Conservation (phyloP, 2,329 filamentous ascomycete species). For the Chaetomiaceae sp. region DNA sequence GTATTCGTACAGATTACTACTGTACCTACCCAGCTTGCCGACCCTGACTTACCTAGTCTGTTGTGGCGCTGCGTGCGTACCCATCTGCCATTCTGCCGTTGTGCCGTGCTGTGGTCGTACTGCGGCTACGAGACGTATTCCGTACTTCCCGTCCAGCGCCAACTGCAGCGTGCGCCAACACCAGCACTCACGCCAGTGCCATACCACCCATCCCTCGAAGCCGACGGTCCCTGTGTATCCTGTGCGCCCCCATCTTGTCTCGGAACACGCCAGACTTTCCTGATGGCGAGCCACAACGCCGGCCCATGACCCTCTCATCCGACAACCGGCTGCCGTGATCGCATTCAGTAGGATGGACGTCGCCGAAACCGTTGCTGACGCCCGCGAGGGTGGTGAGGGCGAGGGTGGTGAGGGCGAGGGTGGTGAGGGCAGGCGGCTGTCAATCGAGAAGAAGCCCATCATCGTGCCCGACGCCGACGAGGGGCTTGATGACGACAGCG, state of each 20-base stretch:
- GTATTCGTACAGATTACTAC: neutral
- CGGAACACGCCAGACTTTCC: constrained; percentile 4
- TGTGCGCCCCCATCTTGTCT: neutral
- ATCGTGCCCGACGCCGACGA: constrained; percentile 25
- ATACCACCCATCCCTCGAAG: neutral
- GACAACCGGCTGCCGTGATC: constrained; percentile 16
- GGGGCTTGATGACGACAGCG: constrained; percentile 14
- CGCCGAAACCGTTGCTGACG: constrained; percentile 17
- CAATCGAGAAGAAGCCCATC: constrained; percentile 35
- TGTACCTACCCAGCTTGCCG: neutral
- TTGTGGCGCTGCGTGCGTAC: neutral
- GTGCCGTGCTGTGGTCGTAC: constrained; percentile 1
- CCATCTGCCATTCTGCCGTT: constrained; percentile 7
- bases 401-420: too few relatives aligned
- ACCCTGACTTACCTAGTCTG: neutral
- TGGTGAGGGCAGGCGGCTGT: constrained; percentile 28
- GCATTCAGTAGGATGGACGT: constrained; percentile 23
- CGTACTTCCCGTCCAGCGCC: constrained; percentile 1
- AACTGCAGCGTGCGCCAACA: constrained; percentile 9
- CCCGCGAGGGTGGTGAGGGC: too few relatives aligned
- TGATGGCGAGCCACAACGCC: constrained; percentile 18
- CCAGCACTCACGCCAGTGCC: neutral
- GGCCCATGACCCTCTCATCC: constrained; percentile 18
- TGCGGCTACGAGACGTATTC: too few relatives aligned
- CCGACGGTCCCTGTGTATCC: neutral